Percentiles rank a stretch among this genome's conserved stretches.
These are phyloP conservation scores for Colletotrichum plurivorum DNA, from an alignment of 2,329 filamentous ascomycete genomes.

Conservation along the genomic window DNA sequence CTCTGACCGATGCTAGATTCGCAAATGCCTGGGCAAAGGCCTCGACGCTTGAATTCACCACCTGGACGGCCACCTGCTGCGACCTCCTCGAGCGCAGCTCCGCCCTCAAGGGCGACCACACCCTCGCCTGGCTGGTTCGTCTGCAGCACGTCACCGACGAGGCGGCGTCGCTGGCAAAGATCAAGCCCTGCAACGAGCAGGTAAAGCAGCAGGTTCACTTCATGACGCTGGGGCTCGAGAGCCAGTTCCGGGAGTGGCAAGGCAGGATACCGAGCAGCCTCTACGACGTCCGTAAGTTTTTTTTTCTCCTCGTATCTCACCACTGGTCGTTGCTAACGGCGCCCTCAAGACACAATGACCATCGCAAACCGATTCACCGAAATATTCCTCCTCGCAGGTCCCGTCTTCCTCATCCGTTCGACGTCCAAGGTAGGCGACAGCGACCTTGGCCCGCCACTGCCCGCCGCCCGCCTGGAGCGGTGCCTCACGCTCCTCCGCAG, in stretches of 20 bases:
- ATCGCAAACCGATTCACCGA: conserved; percentile 48
- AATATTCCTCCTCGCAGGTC: conserved; percentile 56
- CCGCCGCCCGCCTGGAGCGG: conserved; percentile 40
- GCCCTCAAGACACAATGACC: conserved; percentile 14
- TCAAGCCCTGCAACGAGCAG: conserved; percentile 44
- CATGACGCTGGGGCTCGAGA: conserved; percentile 62
- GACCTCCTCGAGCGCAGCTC: conserved; percentile 57
- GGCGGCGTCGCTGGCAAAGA: conserved; percentile 50
- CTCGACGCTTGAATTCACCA: conserved; percentile 51
- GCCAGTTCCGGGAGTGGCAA: conserved; percentile 60
- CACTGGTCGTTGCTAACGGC: conserved; percentile 43
- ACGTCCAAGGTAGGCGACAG: conserved; percentile 32
- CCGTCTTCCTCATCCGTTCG: conserved; percentile 44
- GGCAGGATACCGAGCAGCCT: conserved; percentile 47
- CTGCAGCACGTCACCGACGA: conserved; percentile 58
- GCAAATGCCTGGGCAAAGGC: conserved; percentile 55
- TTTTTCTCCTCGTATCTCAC: conserved; percentile 46
- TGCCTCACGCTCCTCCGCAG: conserved; percentile 46
- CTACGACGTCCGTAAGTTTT: conserved; percentile 31
- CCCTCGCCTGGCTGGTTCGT: conserved; percentile 60
- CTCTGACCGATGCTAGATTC: conserved; percentile 49
- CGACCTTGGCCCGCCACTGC: conserved; percentile 40
- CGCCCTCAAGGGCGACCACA: conserved; percentile 55
- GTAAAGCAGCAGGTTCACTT: conserved; percentile 59
- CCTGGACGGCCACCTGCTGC: conserved; percentile 62